Evolutionary conservation across 345 rosid genomes (phyloP).

Genomic region (Eucalyptus shirleyi): DNA sequence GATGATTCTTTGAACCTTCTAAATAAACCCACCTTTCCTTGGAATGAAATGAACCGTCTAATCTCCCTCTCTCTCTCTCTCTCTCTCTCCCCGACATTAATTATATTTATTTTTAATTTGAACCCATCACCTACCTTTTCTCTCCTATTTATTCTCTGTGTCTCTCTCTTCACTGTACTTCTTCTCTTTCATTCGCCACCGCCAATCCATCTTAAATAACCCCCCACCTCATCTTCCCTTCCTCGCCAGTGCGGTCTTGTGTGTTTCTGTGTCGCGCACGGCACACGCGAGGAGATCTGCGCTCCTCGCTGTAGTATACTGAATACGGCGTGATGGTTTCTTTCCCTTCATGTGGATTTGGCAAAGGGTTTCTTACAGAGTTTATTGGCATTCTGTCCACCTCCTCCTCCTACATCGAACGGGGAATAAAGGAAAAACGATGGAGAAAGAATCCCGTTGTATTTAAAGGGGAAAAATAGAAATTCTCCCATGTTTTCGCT

Average conservation of each 20-base stretch:
- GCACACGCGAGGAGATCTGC: neutral
- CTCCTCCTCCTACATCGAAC: conserved; percentile 19
- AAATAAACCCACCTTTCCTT: neutral
- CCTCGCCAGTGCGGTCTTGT: neutral
- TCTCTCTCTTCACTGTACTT: neutral
- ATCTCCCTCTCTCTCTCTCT: neutral
- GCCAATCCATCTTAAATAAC: neutral
- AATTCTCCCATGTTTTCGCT: neutral
- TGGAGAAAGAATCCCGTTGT: neutral
- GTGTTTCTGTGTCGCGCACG: neutral
- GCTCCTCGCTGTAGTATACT: neutral
- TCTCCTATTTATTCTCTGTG: neutral
- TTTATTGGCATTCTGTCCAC: conserved; percentile 99
- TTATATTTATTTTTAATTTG: neutral
- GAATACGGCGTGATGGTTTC: neutral
- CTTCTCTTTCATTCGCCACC: neutral
- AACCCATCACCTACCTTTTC: neutral
- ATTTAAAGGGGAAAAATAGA: neutral
- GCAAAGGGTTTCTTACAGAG: conserved; percentile 88
- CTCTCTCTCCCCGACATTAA: neutral
- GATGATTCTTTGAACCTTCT: neutral
- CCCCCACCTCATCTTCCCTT: neutral
- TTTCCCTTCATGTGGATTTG: conserved; percentile 59
- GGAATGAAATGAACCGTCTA: neutral
- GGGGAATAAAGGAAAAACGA: neutral